Conservation (phyloP, 345 rosid genomes). For the Fremontodendron californicum region DNA sequence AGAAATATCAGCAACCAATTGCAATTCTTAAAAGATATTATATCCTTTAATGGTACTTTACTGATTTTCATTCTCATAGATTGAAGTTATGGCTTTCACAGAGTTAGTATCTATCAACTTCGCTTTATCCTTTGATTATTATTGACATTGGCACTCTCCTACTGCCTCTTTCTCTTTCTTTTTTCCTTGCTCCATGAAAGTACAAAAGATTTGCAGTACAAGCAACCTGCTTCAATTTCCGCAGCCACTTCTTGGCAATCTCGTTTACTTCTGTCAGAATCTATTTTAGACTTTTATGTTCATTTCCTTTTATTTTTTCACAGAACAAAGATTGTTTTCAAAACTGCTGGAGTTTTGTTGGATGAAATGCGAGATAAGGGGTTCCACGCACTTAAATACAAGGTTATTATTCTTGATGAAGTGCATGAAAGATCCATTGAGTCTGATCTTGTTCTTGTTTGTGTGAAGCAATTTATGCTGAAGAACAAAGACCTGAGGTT, state of each 20-base stretch:
- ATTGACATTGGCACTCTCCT: background rate
- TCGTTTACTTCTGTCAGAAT: background rate
- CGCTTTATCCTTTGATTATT: background rate
- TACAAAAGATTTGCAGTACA: background rate
- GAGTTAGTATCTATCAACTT: background rate
- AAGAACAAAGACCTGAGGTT: slow-evolving; percentile 76
- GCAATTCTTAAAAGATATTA: background rate
- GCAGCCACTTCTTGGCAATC: background rate
- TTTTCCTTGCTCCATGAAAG: background rate
- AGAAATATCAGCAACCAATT: background rate
- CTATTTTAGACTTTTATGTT: background rate
- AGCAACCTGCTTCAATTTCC: background rate
- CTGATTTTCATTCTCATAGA: background rate
- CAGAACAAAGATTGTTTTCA: slow-evolving; percentile 85
- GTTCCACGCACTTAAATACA: slow-evolving; percentile 70
- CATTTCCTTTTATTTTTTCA: slow-evolving; percentile 13
- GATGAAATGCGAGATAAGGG: slow-evolving; percentile 95
- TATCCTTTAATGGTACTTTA: background rate
- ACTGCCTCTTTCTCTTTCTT: background rate
- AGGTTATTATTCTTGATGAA: slow-evolving; percentile 93
- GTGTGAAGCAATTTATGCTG: slow-evolving; percentile 80
- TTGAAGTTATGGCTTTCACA: background rate
- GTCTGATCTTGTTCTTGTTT: slow-evolving; percentile 89
- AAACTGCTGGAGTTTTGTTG: slow-evolving; percentile 92
- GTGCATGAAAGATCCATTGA: slow-evolving; percentile 98